Percentiles rank a stretch among this genome's conserved stretches.
phyloP scores from a whole-genome alignment of 2,329 filamentous ascomycete species.

The Colletotrichum tropicicola region DNA sequence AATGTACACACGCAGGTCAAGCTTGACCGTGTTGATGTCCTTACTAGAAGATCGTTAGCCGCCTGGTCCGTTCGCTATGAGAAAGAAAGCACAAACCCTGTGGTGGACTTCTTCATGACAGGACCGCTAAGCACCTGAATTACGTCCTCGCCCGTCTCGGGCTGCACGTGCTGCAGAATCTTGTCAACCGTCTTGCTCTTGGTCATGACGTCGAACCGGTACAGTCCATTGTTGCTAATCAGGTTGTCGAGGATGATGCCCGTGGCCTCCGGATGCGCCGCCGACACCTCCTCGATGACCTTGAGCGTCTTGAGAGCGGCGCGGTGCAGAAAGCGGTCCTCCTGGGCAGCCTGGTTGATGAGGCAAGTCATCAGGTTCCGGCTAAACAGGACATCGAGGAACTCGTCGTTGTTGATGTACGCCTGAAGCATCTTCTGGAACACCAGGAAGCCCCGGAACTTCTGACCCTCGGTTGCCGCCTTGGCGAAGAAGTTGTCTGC shows the following conservation, averaged over 20 bases:
- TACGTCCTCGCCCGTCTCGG: slow-evolving; percentile 62
- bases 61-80: slow-evolving; percentile 34
- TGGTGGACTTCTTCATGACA: slow-evolving; percentile 32
- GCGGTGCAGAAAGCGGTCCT: slow-evolving; percentile 82
- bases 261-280: slow-evolving; percentile 67
- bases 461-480: slow-evolving; percentile 85
- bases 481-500: slow-evolving; percentile 85
- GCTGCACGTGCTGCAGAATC: slow-evolving; percentile 69
- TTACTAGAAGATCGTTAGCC: slow-evolving; percentile 41
- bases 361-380: slow-evolving; percentile 84
- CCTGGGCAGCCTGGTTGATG: slow-evolving; percentile 82
- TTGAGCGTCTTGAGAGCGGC: slow-evolving; percentile 82
- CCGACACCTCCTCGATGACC: slow-evolving; percentile 71
- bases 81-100: slow-evolving; percentile 39
- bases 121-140: slow-evolving; percentile 49
- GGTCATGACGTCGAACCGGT: slow-evolving; percentile 87
- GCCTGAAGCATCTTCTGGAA: slow-evolving; percentile 78
- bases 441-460: slow-evolving; percentile 90
- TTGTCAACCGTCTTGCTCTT: slow-evolving; percentile 86
- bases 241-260: slow-evolving; percentile 71
- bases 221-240: slow-evolving; percentile 74
- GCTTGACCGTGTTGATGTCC: slow-evolving; percentile 46
- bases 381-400: slow-evolving; percentile 74
- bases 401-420: slow-evolving; percentile 47
- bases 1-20: slow-evolving; percentile 57